Percentiles rank a stretch among this genome's conserved stretches.
phyloP scores from a whole-genome alignment of 768 basidiomycete genomes.

The Candolleomyces eurysporus region DNA sequence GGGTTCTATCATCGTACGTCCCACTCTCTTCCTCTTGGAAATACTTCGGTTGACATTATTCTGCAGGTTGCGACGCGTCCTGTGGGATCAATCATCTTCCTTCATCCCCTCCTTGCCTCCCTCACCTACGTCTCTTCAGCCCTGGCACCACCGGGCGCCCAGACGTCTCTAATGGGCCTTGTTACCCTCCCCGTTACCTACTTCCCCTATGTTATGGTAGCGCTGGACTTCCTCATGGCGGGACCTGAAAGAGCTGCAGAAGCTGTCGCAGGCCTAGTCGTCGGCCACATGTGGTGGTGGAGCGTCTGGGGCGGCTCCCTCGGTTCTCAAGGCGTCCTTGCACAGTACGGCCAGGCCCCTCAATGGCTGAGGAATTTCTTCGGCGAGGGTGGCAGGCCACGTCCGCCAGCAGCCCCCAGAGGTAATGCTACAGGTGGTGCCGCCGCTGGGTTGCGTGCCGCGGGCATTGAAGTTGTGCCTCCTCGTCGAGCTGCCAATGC shows the following conservation, averaged over 20 bases:
- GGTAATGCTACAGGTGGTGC: conserved; percentile 15
- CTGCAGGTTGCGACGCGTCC: conserved; percentile 57
- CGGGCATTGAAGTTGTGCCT: conserved; percentile 58
- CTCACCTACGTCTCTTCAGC: conserved; percentile 68
- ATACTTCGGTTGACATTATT: background rate
- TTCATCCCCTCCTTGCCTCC: conserved; percentile 62
- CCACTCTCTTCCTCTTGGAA: background rate
- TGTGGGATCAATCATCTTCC: conserved; percentile 52
- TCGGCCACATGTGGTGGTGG: conserved; percentile 86
- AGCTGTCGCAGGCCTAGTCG: conserved; percentile 65
- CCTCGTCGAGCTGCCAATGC: conserved; percentile 36
- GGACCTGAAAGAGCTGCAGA: conserved; percentile 56
- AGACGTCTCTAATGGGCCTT: conserved; percentile 78
- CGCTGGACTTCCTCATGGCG: conserved; percentile 64
- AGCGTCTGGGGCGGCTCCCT: conserved; percentile 51
- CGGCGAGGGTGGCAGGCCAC: conserved; percentile 34
- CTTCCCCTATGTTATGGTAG: conserved; percentile 73
- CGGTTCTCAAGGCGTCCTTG: conserved; percentile 40
- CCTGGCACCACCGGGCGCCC: conserved; percentile 62
- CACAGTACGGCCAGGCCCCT: conserved; percentile 49
- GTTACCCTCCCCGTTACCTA: conserved; percentile 70
- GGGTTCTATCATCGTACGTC: conserved; percentile 58
- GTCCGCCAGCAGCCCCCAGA: conserved; percentile 24
- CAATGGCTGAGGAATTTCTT: conserved; percentile 53
- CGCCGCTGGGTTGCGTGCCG: conserved; percentile 29